These are phyloP conservation scores for Chrysanthemum makinoi DNA, from an alignment of 129 eudicot species.

Conservation along the genomic window DNA sequence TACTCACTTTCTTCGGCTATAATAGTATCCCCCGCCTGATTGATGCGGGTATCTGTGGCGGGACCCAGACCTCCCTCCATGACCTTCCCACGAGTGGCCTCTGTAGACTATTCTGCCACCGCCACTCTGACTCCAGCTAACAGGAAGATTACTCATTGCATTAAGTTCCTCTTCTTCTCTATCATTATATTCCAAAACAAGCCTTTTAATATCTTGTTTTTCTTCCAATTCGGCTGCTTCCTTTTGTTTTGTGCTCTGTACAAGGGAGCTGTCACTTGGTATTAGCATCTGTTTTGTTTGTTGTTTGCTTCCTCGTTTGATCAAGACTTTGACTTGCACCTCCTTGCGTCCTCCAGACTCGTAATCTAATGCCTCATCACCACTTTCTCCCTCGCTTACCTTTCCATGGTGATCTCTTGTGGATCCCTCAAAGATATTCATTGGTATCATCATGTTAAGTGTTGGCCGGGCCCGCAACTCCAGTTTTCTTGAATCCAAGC, in stretches of 20 bases:
- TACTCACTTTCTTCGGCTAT: slow-evolving; percentile 57
- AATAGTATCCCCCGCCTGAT: slow-evolving; percentile 69
- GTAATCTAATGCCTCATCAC: slow-evolving; percentile 70
- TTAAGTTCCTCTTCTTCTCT: slow-evolving; percentile 93
- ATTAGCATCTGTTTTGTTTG: slow-evolving; percentile 85
- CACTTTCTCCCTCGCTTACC: slow-evolving; percentile 86
- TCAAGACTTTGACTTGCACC: slow-evolving; percentile 87
- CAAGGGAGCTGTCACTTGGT: slow-evolving; percentile 85
- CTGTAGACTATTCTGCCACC: slow-evolving; percentile 53
- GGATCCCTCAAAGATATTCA: slow-evolving; percentile 80
- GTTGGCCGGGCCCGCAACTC: slow-evolving; percentile 88
- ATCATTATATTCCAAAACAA: slow-evolving; percentile 89
- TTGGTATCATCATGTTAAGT: slow-evolving; percentile 91
- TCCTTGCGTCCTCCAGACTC: slow-evolving; percentile 68
- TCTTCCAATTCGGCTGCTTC: slow-evolving; percentile 98
- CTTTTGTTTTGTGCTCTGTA: slow-evolving; percentile 88
- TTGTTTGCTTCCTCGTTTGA: slow-evolving; percentile 94
- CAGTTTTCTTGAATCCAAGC: slow-evolving; percentile 90
- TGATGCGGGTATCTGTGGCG: slow-evolving; percentile 68
- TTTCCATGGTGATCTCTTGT: slow-evolving; percentile 69
- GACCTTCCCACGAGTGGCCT: slow-evolving; percentile 81
- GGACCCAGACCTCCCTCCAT: slow-evolving; percentile 71
- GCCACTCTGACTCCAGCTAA: slow-evolving; percentile 60
- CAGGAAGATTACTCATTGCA: slow-evolving; percentile 56
- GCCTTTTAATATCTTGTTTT: slow-evolving; percentile 86